These are phyloP conservation scores for Gracilariopsis chorda DNA, from an alignment of 23 red algal genomes.

Conservation along the genomic window DNA sequence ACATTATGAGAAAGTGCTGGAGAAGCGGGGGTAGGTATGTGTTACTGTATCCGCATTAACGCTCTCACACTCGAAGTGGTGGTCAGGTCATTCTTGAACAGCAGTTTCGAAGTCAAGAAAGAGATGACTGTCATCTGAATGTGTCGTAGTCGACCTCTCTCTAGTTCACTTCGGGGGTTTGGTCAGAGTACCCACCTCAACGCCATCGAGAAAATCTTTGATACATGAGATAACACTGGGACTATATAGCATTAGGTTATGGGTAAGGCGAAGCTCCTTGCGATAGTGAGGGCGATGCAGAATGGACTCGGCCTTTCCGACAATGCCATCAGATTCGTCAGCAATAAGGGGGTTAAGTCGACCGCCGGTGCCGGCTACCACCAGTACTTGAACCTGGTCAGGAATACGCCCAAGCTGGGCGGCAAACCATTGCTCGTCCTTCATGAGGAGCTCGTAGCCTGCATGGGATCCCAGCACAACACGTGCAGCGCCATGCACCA, in stretches of 20 bases:
- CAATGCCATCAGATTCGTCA: slow-evolving; percentile 31
- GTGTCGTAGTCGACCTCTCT: too few species aligned
- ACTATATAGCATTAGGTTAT: slow-evolving; percentile 16
- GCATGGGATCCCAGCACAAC: not conserved
- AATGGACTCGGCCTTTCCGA: slow-evolving; percentile 13
- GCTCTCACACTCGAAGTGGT: too few species aligned
- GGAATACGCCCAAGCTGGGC: not conserved
- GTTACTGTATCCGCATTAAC: too few species aligned
- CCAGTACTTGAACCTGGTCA: slow-evolving; percentile 2
- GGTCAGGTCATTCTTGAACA: too few species aligned
- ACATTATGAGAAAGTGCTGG: too few species aligned
- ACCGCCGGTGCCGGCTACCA: not conserved
- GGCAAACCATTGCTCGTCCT: slow-evolving; percentile 10
- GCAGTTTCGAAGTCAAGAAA: too few species aligned
- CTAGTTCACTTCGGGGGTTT: too few species aligned
- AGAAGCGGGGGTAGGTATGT: too few species aligned
- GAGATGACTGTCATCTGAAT: too few species aligned
- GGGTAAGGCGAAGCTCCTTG: not conserved
- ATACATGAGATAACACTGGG: not conserved
- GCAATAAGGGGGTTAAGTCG: slow-evolving; percentile 7
- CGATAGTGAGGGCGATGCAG: not conserved
- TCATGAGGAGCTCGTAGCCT: slow-evolving; percentile 11
- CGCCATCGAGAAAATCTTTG: not conserved
- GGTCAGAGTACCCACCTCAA: slow-evolving; percentile 5
- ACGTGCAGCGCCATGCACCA: not conserved